These are phyloP conservation scores for Fraxinus baroniana DNA, from an alignment of 305 asterid genomes.

Conservation along the genomic window DNA sequence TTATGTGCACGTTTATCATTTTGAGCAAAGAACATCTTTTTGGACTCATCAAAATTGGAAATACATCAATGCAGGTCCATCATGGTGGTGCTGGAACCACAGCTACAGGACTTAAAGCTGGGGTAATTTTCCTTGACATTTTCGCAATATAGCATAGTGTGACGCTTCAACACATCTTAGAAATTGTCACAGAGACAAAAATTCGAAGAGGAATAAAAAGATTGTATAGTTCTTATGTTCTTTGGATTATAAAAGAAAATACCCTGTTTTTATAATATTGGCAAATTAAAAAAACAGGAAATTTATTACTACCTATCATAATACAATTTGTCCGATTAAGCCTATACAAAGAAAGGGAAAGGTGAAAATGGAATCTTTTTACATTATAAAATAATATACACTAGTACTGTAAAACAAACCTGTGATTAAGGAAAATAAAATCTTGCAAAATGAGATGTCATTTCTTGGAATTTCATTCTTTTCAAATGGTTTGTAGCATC, in stretches of 20 bases:
- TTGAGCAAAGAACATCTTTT: neutral
- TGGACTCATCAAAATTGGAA: conserved; percentile 6
- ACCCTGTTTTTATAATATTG: neutral
- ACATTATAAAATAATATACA: neutral
- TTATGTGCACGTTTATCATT: neutral
- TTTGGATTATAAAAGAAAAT: neutral
- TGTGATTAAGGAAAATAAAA: neutral
- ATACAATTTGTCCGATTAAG: neutral
- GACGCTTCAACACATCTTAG: neutral
- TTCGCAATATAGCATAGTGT: neutral
- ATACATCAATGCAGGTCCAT: conserved; percentile 60
- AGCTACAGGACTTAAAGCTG: conserved; percentile 86
- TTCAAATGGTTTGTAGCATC: neutral
- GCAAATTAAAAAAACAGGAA: neutral
- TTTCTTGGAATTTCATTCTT: neutral
- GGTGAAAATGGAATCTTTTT: neutral
- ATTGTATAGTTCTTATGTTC: neutral
- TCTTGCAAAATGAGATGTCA: neutral
- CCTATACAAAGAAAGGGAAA: neutral
- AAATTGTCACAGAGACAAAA: neutral
- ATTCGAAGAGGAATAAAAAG: neutral
- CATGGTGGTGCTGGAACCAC: conserved; percentile 99
- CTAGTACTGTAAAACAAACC: neutral
- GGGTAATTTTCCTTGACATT: conserved; percentile 46
- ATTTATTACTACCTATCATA: neutral